Evolutionary conservation across 805 yeast species (phyloP).

Genomic region (Tetrapisispora pingtungensis): DNA sequence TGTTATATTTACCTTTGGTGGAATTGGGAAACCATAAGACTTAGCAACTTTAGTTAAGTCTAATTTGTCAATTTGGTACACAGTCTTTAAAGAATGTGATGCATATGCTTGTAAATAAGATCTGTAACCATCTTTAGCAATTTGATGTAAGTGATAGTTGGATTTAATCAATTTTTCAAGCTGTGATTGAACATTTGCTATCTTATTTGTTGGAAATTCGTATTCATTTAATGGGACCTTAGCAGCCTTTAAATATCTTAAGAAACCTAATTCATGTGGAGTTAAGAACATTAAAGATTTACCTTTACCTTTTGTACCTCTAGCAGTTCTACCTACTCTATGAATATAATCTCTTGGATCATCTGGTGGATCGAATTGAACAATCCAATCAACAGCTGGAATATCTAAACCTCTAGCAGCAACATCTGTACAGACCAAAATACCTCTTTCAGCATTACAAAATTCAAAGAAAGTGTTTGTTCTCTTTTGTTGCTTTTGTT

Average conservation of each 20-base stretch:
- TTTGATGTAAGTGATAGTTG: constrained; percentile 87
- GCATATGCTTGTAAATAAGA: constrained; percentile 96
- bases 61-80: constrained; percentile 89
- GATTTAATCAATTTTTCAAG: constrained; percentile 82
- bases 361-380: constrained; percentile 99
- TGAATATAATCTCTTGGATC: constrained; percentile 99
- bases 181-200: constrained; percentile 93
- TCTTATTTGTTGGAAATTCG: constrained; percentile 88
- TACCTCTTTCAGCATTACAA: constrained; percentile 93
- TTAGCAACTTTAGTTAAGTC: constrained; percentile 92
- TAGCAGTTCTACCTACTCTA: constrained; percentile 98
- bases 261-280: constrained; percentile 88
- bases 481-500: constrained; percentile 97
- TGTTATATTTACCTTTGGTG: constrained; percentile 93
- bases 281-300: constrained; percentile 90
- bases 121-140: constrained; percentile 96
- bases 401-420: constrained; percentile 99
- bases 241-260: constrained; percentile 90
- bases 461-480: constrained; percentile 97
- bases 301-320: constrained; percentile 86
- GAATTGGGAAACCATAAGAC: constrained; percentile 88
- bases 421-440: constrained; percentile 90
- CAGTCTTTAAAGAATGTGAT: constrained; percentile 91
- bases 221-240: constrained; percentile 96
- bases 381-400: constrained; percentile 98